Base-by-base conservation (phyloP, 495 filamentous ascomycete genomes). In the Bacidia gigantensis region DNA sequence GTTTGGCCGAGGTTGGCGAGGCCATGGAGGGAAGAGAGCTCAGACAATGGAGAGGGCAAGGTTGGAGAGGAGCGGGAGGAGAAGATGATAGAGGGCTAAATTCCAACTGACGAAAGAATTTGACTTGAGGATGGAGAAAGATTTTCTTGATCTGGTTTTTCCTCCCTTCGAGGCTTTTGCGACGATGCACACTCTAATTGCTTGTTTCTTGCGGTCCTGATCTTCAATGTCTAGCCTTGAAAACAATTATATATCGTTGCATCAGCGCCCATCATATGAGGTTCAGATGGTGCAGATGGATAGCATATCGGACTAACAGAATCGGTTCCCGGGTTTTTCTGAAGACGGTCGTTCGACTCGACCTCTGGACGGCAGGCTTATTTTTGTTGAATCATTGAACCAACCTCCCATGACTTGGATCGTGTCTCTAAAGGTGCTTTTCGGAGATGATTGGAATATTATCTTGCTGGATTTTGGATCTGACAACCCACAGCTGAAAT, bases 1-100 rank as follows among this genome's bases (percentile, higher is more conserved):
- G 83, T 95, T 41, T 96, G 86, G 79, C 89, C 89, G 17, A 75
- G 86, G 50, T 73, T 68, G 56, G 78, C 89, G 7, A 69, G 47
- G 54, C 48, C n/a, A 39, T 46, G 46, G 47, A 14, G 47, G 38
- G 22, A 32, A 32, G 46, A 32, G 20, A 24, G 20, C 14, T 11
- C 0, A 0, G 43, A 20, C 14, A 46, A 17, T 12, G 3, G 20
- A 5, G 43, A 24, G 43, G 3, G 43, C 12, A 24, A 24, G 3
- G 44, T 18, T 29, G 47, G 18, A 11, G 26, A 21, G 47, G 11
- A n/a, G 24, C 2, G 14, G 14, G 46, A 25, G 47, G 29, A n/a
- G 12, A 44, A 17, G 14, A 44, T 44, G 41, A 18, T 44, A 44
- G 29, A 35, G 29, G n/a, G n/a, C n/a, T 35, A 35, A 14, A 35